Percentiles rank a stretch among this genome's conserved stretches.
Evolutionary conservation across 768 basidiomycete genomes (phyloP).

Genomic region (Paxillus rubicundulus): DNA sequence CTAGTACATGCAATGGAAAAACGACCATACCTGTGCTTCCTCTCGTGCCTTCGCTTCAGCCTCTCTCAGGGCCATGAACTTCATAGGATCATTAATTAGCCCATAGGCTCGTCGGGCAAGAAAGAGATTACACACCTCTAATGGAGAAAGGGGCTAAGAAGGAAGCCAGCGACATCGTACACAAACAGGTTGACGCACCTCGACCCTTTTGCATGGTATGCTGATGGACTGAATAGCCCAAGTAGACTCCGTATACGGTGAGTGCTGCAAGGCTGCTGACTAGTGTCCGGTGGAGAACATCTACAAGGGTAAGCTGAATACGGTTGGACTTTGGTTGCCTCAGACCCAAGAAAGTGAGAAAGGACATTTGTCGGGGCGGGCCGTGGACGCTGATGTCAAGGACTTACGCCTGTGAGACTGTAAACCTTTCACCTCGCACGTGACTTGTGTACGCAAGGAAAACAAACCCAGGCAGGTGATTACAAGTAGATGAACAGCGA

Average conservation of each 20-base stretch:
- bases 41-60: slow-evolving; percentile 19
- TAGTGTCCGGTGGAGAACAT: slow-evolving; percentile 30
- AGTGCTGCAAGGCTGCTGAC: slow-evolving; percentile 29
- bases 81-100: neutral
- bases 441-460: no score
- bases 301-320: slow-evolving; percentile 23
- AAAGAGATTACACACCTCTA: slow-evolving; percentile 21
- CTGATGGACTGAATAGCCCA: slow-evolving; percentile 31
- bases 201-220: slow-evolving; percentile 31
- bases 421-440: no score
- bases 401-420: no score
- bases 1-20: neutral
- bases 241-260: slow-evolving; percentile 30
- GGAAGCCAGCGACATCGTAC: no score
- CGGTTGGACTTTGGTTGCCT: slow-evolving; percentile 23
- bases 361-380: slow-evolving; percentile 16
- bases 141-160: neutral
- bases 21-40: slow-evolving; percentile 13
- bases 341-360: slow-evolving; percentile 28
- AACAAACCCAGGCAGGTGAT: no score
- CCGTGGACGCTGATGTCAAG: neutral
- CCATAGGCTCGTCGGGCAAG: neutral
- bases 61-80: slow-evolving; percentile 24
- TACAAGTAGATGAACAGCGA: neutral
- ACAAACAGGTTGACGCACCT: slow-evolving; percentile 19